Base-by-base conservation (phyloP, 2,329 filamentous ascomycete genomes). In the Aspergillus sp. region DNA sequence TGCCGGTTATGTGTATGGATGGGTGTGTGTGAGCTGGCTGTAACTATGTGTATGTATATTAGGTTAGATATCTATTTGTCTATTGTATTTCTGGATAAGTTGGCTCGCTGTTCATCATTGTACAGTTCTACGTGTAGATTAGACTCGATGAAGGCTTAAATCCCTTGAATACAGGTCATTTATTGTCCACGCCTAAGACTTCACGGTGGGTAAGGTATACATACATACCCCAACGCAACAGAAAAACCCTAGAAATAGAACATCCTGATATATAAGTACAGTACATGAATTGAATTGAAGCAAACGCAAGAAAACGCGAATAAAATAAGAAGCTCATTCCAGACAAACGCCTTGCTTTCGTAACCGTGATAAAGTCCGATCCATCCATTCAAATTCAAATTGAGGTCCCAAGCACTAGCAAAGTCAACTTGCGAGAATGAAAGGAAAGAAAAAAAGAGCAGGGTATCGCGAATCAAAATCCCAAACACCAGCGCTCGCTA, bases 391-490 rank as follows among this genome's bases (percentile, higher is more conserved):
- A n/a, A 25, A 12, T 31, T 54, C 23, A 25, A 40, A 17, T 15
- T 17, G 9, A 45, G 5, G 11, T 43, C 39, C 40, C 44, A 50
- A 45, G 35, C 35, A 37, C 27, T 31, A 31, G 9, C 44, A 45
- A 19, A 45, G 54, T 19, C 12, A 23, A 47, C 33, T 52, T 17
- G 43, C n/a, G 19, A 41, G 9, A 43, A 19, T 44, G 4, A 15
- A 35, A 35, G 31, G 48, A 27, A 35, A 37, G 21, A 45, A 35
- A 25, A 43, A 49, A 55, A 55, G 49, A 59, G 64, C 61, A 62
- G 70, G 70, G 70, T 73, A 72, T 73, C 69, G 69, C 64, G 25
- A 63, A 60, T 67, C 65, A 63, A 45, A 60, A 58, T 58, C 47
- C 55, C 54, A 54, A 66, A 67, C 66, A 64, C 62, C 64, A 65